Evolutionary conservation across 305 asterid species (phyloP).

Genomic region (Fraxinus nigra): DNA sequence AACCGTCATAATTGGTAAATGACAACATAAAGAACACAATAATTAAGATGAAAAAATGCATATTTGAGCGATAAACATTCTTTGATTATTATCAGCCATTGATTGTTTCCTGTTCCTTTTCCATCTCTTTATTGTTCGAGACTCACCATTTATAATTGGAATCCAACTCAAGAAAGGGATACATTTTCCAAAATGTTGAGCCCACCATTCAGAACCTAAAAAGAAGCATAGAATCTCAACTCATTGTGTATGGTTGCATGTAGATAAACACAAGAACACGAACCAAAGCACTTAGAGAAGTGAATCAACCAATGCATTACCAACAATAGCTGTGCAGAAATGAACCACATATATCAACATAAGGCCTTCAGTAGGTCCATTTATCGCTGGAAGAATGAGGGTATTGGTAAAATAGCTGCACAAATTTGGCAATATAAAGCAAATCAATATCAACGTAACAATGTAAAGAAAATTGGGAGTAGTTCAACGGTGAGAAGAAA

Average conservation of each 20-base stretch:
- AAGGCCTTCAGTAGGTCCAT: constrained; percentile 98
- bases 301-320: constrained; percentile 40
- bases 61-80: background rate
- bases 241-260: constrained; percentile 10
- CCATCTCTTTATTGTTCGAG: constrained; percentile 15
- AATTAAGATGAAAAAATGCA: background rate
- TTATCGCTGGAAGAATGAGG: constrained; percentile 80
- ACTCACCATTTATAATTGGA: constrained; percentile 69
- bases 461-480: constrained; percentile 2
- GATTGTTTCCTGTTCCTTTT: background rate
- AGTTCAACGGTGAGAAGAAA: constrained; percentile 1
- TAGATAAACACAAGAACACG: background rate
- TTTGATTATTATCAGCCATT: background rate
- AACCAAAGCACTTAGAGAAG: constrained; percentile 10
- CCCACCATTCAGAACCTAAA: constrained; percentile 97
- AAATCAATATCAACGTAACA: constrained; percentile 2
- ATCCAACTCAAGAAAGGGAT: constrained; percentile 71
- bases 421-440: constrained; percentile 15
- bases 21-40: background rate
- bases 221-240: constrained; percentile 23
- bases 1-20: background rate
- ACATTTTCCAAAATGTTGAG: constrained; percentile 62
- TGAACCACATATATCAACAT: constrained; percentile 80
- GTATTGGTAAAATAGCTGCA: constrained; percentile 91
- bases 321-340: constrained; percentile 77